These are phyloP conservation scores for Westerdykella sp. DNA, from an alignment of 2,329 filamentous ascomycete species.

Conservation along the genomic window DNA sequence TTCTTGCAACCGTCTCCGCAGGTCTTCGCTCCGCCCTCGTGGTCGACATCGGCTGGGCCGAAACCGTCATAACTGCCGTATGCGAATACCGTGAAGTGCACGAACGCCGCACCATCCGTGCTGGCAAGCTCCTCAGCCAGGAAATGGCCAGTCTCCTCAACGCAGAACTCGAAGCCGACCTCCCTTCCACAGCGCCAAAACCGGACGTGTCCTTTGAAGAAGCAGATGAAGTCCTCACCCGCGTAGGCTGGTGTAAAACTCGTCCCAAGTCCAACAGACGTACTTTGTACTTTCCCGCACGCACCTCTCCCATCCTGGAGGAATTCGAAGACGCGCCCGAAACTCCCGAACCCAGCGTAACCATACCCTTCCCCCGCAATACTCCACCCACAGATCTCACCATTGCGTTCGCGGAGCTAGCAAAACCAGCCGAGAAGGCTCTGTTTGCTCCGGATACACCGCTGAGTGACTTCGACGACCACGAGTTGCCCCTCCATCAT, in stretches of 20 bases:
- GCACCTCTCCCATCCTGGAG: conserved; percentile 36
- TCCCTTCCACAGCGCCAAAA: conserved; percentile 17
- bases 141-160: conserved; percentile 62
- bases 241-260: conserved; percentile 67
- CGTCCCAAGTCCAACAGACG: conserved; percentile 23
- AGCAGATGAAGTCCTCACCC: conserved; percentile 70
- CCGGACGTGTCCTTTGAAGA: conserved; percentile 57
- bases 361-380: conserved; percentile 30
- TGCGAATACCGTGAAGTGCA: conserved; percentile 85
- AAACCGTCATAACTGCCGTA: conserved; percentile 77
- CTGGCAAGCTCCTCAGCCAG: conserved; percentile 64
- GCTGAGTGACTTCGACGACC: conserved; percentile 66
- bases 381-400: conserved; percentile 49
- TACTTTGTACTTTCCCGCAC: conserved; percentile 29
- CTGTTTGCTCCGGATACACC: conserved; percentile 59
- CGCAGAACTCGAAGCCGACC: conserved; percentile 35
- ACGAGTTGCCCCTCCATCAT: conserved; percentile 72
- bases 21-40: conserved; percentile 81
- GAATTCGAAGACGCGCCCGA: conserved; percentile 40
- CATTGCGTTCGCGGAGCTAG: conserved; percentile 63
- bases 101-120: conserved; percentile 64
- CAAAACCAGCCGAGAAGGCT: conserved; percentile 67
- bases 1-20: conserved; percentile 68
- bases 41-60: conserved; percentile 87
- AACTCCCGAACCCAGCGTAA: conserved; percentile 25